Conservation (phyloP, 257 asterid species). For the Solanum virginianum region DNA sequence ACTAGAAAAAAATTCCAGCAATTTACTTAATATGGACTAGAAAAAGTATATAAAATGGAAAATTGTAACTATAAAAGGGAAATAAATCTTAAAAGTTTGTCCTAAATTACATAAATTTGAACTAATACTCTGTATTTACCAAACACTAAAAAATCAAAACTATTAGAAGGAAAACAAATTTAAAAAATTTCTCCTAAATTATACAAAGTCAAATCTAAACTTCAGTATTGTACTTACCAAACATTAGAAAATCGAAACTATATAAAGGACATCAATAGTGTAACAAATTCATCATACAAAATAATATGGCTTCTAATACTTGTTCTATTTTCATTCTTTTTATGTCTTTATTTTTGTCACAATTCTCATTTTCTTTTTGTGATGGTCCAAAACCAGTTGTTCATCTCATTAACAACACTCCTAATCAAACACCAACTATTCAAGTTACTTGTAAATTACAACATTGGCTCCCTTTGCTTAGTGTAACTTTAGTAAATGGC, state of each 20-base stretch:
- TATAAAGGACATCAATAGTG: not conserved
- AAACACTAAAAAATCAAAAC: not conserved
- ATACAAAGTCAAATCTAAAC: not conserved
- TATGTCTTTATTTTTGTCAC: not conserved
- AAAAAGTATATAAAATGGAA: too few relatives aligned
- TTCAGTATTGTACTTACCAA: not conserved
- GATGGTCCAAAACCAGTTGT: not conserved
- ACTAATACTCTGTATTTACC: not conserved
- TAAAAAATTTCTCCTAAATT: not conserved
- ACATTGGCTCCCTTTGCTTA: not conserved
- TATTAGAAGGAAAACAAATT: too few relatives aligned
- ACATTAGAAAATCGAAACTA: not conserved
- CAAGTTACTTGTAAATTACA: not conserved
- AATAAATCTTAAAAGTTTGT: not conserved
- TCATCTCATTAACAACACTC: not conserved
- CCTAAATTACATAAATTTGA: not conserved
- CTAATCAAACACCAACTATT: not conserved
- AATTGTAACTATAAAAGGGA: not conserved
- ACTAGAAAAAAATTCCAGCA: too few relatives aligned
- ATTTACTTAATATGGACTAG: too few relatives aligned
- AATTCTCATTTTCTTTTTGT: not conserved
- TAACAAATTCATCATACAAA: not conserved
- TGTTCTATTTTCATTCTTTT: not conserved
- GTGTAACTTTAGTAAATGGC: not conserved
- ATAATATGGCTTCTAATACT: not conserved